Evolutionary conservation across 495 filamentous ascomycete genomes (phyloP).

Genomic region (Podospora comata): DNA sequence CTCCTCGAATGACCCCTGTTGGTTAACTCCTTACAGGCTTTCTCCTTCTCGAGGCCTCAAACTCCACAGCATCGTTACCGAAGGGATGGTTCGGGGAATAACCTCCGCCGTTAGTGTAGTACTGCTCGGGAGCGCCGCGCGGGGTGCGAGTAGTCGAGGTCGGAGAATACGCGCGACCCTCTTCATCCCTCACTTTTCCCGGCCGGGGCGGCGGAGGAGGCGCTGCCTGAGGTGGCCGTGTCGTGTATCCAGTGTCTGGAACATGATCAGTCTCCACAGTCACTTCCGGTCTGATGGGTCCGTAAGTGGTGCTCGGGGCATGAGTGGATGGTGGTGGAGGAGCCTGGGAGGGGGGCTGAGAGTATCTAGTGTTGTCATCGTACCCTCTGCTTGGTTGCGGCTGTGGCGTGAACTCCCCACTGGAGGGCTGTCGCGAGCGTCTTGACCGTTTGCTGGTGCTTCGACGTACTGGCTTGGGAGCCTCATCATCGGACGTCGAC

Average conservation of each 20-base stretch:
- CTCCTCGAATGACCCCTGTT: neutral
- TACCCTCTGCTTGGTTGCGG: neutral
- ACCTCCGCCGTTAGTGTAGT: slow-evolving; percentile 15
- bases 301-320: neutral
- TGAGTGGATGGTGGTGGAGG: neutral
- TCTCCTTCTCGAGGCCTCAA: slow-evolving; percentile 11
- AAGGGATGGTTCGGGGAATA: slow-evolving; percentile 22
- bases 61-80: slow-evolving; percentile 19
- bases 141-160: slow-evolving; percentile 9
- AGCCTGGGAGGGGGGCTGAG: neutral
- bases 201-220: slow-evolving; percentile 31
- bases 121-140: slow-evolving; percentile 17
- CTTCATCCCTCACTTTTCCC: slow-evolving; percentile 26
- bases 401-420: neutral
- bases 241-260: slow-evolving; percentile 14
- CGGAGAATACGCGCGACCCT: slow-evolving; percentile 12
- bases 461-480: neutral
- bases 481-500: slow-evolving; percentile 1
- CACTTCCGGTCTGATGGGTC: neutral
- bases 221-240: slow-evolving; percentile 19
- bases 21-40: slow-evolving; percentile 6
- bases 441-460: neutral
- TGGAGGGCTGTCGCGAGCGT: slow-evolving; percentile 6
- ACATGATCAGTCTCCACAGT: neutral
- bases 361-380: neutral